Evolutionary conservation across 495 filamentous ascomycete species (phyloP).

Genomic region (Hypoxylon trugodes): DNA sequence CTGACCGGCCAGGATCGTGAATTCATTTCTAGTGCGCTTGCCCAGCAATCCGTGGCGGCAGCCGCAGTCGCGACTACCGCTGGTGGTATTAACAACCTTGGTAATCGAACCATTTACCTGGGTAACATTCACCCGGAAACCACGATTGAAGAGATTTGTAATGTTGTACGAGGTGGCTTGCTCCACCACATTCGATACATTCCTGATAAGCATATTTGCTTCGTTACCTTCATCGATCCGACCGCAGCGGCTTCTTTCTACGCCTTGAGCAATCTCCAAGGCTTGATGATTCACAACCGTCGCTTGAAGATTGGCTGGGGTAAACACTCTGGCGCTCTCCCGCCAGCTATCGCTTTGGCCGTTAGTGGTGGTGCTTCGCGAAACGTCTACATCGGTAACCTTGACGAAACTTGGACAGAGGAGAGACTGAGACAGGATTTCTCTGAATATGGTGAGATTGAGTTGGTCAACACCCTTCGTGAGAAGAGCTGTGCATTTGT

Average conservation of each 20-base stretch:
- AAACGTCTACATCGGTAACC: slow-evolving; percentile 97
- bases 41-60: slow-evolving; percentile 96
- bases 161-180: slow-evolving; percentile 91
- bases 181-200: slow-evolving; percentile 99
- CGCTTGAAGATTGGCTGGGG: slow-evolving; percentile 99
- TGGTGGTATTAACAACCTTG: slow-evolving; percentile 95
- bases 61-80: slow-evolving; percentile 96
- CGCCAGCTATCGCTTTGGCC: slow-evolving; percentile 93
- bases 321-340: slow-evolving; percentile 97
- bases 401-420: slow-evolving; percentile 96
- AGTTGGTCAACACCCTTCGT: slow-evolving; percentile 93
- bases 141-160: slow-evolving; percentile 98
- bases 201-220: slow-evolving; percentile 99
- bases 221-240: slow-evolving; percentile 98
- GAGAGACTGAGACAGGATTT: slow-evolving; percentile 96
- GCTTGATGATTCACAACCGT: slow-evolving; percentile 98
- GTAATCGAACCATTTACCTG: slow-evolving; percentile 96
- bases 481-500: slow-evolving; percentile 99
- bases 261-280: slow-evolving; percentile 94
- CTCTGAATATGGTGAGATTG: slow-evolving; percentile 96
- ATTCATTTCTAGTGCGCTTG: slow-evolving; percentile 92
- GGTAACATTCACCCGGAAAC: slow-evolving; percentile 99
- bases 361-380: slow-evolving; percentile 95
- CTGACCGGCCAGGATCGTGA: slow-evolving; percentile 95
- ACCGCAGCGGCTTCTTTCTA: slow-evolving; percentile 98